Evolutionary conservation across 495 filamentous ascomycete species (phyloP).

Genomic region (Aspergillus avenaceus): DNA sequence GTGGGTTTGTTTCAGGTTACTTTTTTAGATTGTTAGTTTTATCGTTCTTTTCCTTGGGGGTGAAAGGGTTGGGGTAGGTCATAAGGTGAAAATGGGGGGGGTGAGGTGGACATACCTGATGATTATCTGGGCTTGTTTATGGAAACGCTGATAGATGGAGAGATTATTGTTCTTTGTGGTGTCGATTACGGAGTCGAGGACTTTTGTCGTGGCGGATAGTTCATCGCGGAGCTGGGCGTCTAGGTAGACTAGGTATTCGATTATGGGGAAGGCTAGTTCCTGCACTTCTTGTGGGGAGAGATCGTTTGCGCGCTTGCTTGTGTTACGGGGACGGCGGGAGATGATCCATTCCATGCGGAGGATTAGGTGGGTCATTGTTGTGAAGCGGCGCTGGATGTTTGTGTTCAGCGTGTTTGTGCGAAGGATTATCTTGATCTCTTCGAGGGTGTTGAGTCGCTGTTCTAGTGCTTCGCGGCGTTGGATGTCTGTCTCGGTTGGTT

Average conservation of each 20-base stretch:
- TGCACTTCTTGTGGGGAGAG: constrained; percentile 1
- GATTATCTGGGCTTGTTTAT: constrained; percentile 14
- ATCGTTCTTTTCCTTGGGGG: no score
- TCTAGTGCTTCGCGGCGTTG: constrained; percentile 1
- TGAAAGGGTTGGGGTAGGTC: no score
- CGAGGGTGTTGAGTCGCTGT: constrained; percentile 5
- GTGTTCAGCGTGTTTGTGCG: constrained; percentile 6
- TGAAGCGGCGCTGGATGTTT: constrained; percentile 17
- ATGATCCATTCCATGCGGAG: constrained; percentile 21
- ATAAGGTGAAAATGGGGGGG: not conserved
- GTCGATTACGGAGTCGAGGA: constrained; percentile 7
- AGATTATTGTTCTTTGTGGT: constrained; percentile 1
- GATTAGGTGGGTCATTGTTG: constrained; percentile 20
- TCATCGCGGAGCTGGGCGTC: constrained; percentile 14
- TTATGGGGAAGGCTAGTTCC: constrained; percentile 6
- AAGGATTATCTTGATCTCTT: constrained; percentile 15
- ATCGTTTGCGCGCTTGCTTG: no score
- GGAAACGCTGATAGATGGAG: constrained; percentile 9
- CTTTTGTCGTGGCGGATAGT: not conserved
- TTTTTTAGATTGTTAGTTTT: constrained; percentile 6
- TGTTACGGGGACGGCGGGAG: constrained; percentile 18
- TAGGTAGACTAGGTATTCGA: constrained; percentile 12
- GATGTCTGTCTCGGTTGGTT: not conserved
- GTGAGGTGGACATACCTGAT: constrained; percentile 16
- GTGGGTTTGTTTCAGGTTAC: constrained; percentile 20